Evolutionary conservation across 495 filamentous ascomycete genomes (phyloP), one percentile per base, ranked within the genome.

Genomic region (Tuber microsphaerosporum): DNA sequence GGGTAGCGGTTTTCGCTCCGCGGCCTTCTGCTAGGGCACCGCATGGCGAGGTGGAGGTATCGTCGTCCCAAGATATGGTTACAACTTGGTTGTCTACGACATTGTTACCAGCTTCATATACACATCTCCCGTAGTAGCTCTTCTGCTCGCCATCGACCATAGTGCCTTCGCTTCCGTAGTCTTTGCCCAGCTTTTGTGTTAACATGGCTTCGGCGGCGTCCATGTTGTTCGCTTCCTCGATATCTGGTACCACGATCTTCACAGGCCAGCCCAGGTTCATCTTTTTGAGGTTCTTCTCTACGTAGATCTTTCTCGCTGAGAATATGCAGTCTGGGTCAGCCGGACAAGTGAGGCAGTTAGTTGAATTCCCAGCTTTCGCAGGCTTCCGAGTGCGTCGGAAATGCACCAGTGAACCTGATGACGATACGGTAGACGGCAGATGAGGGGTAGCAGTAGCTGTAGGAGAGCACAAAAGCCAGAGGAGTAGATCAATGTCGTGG

Each of bases 61-160:
- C 43, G 68, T 81, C 80, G 34, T 91, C 89, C 94, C 95, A 98
- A 2, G 87, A 88, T 37, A 97, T 88, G 0, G 90, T 94, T 14
- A 98, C 95, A 42, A 90, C 85, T 83, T 98, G 94, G 80, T 97
- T 92, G 82, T 99, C 95, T 81, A 91, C 92, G 37, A 94, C 95
- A 80, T 93, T 89, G 81, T 97, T 99, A 83, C 94, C 93, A 22
- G 90, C 86, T 83, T 97, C 95, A 84, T 90, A 99, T 14, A 99
- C 95, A 82, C 96, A 99, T 44, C 94, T 89, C 1, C 95, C 95
- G 80, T 93, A 97, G 45, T 72, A 79, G 26, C 70, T 75, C 46
- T 78, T 79, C 39, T 78, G 76, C 42, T 77, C 70, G 17, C 94
- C 93, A 72, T 90, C 87, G 16, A 94, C 86, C 12, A 89, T 86